Evolutionary conservation across 164 flowering plant species (phyloP), one percentile per base, ranked within the genome.

Genomic region (Santalum album): DNA sequence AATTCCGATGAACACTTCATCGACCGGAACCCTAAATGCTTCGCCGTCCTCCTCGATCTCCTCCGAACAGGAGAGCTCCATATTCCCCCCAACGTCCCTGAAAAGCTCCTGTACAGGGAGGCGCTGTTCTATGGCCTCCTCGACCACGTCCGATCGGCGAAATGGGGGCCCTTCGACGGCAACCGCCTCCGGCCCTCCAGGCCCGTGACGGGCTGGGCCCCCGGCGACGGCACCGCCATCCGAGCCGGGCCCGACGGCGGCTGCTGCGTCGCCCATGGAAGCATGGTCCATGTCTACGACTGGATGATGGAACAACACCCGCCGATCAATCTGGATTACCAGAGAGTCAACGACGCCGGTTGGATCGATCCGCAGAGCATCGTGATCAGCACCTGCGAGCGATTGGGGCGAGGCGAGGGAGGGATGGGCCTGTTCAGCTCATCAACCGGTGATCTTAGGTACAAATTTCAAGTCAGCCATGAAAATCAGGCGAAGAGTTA

Each of bases 211-310:
- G 90, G 95, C 3, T 71, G 61, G n/a, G 92, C 95, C 0, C 90
- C 92, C 0, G 95, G 97, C 0, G 95, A 90, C 24, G 90, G 90
- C 9, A 83, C 90, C 0, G 90, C 90, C 2, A 86, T 90, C 34
- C 71, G 97, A 1, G 97, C 88, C 7, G 79, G 83, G 16, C 97
- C 95, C 0, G 80, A 79, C 47, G 95, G 97, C 7, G 95, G 97
- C 6, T 84, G 92, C 69, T 81, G 85, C 61, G 88, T 87, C 22
- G 97, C 90, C 1, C 92, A 87, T 54, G 92, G 92, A 2, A 73
- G 83, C 56, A 71, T 90, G 73, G 97, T 90, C 12, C 95, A 87
- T 51, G 85, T 83, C 22, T 90, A 81, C 51, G 81, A 84, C 54
- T 86, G 97, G 97, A 83, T 76, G 83, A 58, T 90, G 12, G 85